Evolutionary conservation across 352 stramenopile genomes (phyloP), one percentile per base, ranked within the genome.

Genomic region (Phytophthora pisi): DNA sequence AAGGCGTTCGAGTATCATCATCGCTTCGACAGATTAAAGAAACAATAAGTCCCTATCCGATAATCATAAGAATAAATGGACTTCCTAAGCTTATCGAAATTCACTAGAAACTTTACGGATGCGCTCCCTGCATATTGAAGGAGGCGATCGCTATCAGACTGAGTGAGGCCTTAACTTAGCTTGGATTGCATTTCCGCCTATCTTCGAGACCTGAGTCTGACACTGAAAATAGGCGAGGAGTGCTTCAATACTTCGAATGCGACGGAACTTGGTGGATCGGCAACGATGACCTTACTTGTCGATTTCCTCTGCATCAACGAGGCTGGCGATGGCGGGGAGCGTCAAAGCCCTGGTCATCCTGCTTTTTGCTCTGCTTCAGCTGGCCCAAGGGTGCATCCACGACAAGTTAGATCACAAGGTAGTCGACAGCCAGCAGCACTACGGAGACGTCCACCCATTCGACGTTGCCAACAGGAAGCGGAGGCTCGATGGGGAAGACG

Each of bases 381-480:
- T 61, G 20, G 56, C 52, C 38, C 40, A 62, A 11, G 62, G 58
- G 13, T 81, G 73, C 16, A 75, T 81, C 31, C 73, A 81, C 23
- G 69, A 81, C 30, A 58, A 60, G 10, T 47, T 81, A 2, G 59
- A 74, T 0, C 69, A 81, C 46, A 64, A 67, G 31, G 9, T 81
- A 7, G 54, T 53, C 0, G 55, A 66, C 5, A 46, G 66, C 10
- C 42, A 67, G 1, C 73, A 81, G 23, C 51, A 66, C 2, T 81
- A 81, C 24, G 50, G 51, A 26, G 61, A 75, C 13, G 18, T 53
- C 4, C 73, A 81, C 23, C 73, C 73, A 15, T 70, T 81, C 20
- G 49, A 70, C 15, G 11, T 18, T 13, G 26, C 30, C n/a, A 66
- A 61, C n/a, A 54, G 46, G 10, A 47, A 47, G 23, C 61, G 62